phyloP scores from a whole-genome alignment of 257 asterid genomes.

The Solanum peruvianum region DNA sequence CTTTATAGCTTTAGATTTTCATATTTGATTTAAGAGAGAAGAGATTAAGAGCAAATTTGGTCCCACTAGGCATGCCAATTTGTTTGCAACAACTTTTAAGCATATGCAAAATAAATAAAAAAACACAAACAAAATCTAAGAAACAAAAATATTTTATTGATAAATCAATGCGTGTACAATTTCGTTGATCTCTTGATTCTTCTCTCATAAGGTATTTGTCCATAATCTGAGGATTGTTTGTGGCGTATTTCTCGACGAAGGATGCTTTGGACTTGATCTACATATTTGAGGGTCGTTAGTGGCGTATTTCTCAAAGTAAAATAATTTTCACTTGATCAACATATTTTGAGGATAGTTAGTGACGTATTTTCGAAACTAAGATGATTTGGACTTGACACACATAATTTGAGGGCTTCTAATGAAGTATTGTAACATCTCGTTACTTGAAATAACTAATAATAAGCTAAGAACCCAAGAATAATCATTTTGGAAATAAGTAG shows the following conservation, averaged over 20 bases:
- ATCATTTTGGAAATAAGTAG: no score
- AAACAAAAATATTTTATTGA: no score
- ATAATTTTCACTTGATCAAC: not conserved
- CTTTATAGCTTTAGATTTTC: no score
- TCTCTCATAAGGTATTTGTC: not conserved
- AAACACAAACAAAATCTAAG: no score
- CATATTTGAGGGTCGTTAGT: not conserved
- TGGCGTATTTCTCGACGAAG: not conserved
- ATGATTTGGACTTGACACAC: not conserved
- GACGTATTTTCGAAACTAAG: not conserved
- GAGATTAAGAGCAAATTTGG: no score
- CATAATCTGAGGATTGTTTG: not conserved
- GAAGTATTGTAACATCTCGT: not conserved
- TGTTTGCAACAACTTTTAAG: no score
- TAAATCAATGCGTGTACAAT: no score
- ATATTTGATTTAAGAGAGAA: no score
- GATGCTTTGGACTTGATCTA: not conserved
- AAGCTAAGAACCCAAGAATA: no score
- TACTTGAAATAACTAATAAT: no score
- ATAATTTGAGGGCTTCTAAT: not conserved
- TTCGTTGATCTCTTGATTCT: not conserved
- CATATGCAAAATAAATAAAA: no score
- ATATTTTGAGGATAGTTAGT: not conserved
- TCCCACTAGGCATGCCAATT: no score
- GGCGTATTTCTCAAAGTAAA: not conserved